Percentiles rank a stretch among this genome's conserved stretches.
phyloP scores from a whole-genome alignment of 331 rosid species.

The Pyracantha coccinea region DNA sequence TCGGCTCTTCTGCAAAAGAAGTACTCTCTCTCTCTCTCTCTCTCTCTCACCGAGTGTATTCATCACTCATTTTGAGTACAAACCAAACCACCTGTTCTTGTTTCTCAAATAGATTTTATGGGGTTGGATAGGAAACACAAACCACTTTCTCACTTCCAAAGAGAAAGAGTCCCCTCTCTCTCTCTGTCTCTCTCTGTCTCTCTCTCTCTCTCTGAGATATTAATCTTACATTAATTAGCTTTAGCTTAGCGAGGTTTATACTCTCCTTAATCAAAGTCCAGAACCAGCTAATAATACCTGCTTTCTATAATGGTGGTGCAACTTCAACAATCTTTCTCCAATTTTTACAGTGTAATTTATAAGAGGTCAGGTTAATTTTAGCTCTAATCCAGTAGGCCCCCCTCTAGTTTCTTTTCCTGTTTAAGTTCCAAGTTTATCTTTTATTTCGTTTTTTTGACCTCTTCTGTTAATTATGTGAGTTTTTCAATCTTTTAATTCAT shows the following conservation, averaged over 20 bases:
- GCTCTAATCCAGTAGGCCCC: conserved; percentile 19
- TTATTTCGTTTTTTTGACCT: no score
- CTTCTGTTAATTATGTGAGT: not conserved
- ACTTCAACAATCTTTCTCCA: conserved; percentile 22
- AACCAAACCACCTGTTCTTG: conserved; percentile 32
- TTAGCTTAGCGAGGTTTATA: not conserved
- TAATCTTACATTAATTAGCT: conserved; percentile 10
- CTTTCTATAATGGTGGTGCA: conserved; percentile 27
- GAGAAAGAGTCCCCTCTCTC: not conserved
- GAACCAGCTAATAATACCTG: not conserved
- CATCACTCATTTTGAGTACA: conserved; percentile 42
- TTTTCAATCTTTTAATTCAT: no score
- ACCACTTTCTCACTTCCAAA: not conserved
- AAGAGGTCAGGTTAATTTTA: conserved; percentile 19
- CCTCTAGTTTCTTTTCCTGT: conserved; percentile 2
- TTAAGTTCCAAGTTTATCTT: not conserved
- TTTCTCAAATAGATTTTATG: conserved; percentile 27
- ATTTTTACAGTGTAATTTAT: conserved; percentile 17
- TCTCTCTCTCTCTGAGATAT: not conserved
- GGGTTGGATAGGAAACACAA: conserved; percentile 63
- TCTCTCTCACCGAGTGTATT: not conserved
- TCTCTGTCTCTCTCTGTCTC: not conserved
- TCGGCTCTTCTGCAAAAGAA: conserved; percentile 50
- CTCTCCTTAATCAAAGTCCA: conserved; percentile 20
- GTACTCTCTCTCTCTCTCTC: not conserved